These are phyloP conservation scores for Endocalyx cinctus DNA, from an alignment of 2,329 filamentous ascomycete genomes.

Conservation along the genomic window DNA sequence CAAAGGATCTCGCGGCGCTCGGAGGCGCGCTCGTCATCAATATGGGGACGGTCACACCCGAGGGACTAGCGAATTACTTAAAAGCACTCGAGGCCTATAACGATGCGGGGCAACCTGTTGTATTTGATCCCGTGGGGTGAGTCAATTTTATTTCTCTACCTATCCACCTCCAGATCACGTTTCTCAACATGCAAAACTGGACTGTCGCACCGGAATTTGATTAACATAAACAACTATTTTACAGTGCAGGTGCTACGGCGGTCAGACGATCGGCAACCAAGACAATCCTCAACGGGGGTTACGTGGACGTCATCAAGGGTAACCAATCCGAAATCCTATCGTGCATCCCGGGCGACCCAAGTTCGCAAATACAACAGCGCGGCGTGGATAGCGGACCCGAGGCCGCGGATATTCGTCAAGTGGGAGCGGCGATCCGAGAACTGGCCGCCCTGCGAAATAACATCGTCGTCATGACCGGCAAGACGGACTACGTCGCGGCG, in stretches of 20 bases:
- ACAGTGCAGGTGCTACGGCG: constrained; percentile 69
- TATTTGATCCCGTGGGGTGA: constrained; percentile 85
- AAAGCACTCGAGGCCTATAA: constrained; percentile 81
- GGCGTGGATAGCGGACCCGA: constrained; percentile 76
- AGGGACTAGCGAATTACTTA: constrained; percentile 66
- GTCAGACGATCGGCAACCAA: constrained; percentile 68
- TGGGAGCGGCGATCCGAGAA: constrained; percentile 56
- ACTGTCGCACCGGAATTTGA: too few species aligned
- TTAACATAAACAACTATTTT: too few species aligned
- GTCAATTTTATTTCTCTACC: constrained; percentile 17
- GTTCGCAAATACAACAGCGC: constrained; percentile 56
- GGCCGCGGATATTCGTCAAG: constrained; percentile 43
- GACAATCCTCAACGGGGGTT: constrained; percentile 65
- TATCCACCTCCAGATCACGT: neutral
- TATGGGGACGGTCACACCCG: constrained; percentile 85
- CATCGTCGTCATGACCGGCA: constrained; percentile 78
- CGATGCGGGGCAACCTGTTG: constrained; percentile 63
- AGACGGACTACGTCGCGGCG: constrained; percentile 72
- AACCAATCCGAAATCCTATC: constrained; percentile 94
- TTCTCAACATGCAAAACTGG: too few species aligned
- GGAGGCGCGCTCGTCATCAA: constrained; percentile 83
- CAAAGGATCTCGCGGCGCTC: constrained; percentile 70
- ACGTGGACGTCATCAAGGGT: constrained; percentile 87
- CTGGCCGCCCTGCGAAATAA: constrained; percentile 66
- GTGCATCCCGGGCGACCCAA: constrained; percentile 36